These are phyloP conservation scores for Plasmodium adleri DNA, from an alignment of 169 alveolate species.

Conservation along the genomic window DNA sequence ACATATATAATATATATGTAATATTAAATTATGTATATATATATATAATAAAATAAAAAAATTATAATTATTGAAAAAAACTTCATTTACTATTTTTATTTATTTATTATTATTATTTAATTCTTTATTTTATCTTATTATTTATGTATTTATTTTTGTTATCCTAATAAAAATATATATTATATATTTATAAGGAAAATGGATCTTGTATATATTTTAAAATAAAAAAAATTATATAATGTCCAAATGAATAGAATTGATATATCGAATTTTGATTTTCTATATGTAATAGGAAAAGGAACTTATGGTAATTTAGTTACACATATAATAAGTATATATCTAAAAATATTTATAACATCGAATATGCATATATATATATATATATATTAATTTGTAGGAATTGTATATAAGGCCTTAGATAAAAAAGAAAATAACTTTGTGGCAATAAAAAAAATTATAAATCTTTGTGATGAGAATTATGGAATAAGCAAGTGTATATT, in stretches of 20 bases:
- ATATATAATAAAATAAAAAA: too few species aligned
- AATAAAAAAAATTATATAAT: not conserved
- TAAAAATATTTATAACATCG: not conserved
- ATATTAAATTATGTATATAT: too few species aligned
- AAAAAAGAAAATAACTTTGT: conserved; percentile 50
- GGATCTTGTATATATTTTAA: not conserved
- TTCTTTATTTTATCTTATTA: too few species aligned
- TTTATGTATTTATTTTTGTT: too few species aligned
- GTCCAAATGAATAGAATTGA: conserved; percentile 28
- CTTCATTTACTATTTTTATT: too few species aligned
- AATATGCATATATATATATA: not conserved
- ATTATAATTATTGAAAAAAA: too few species aligned
- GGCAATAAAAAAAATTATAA: conserved; percentile 71
- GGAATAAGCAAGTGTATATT: conserved; percentile 72
- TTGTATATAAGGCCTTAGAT: conserved; percentile 64
- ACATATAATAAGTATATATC: not conserved
- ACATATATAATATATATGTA: too few species aligned
- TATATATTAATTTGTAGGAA: conserved; percentile 3
- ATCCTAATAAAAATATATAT: conserved; percentile 3
- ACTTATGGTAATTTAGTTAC: conserved; percentile 60
- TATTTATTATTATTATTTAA: too few species aligned
- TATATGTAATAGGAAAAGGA: conserved; percentile 73
- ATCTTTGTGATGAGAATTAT: conserved; percentile 42
- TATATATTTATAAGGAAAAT: not conserved
- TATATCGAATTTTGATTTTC: conserved; percentile 56